Evolutionary conservation across 2,329 filamentous ascomycete genomes (phyloP).

Genomic region (Nemania serpens): DNA sequence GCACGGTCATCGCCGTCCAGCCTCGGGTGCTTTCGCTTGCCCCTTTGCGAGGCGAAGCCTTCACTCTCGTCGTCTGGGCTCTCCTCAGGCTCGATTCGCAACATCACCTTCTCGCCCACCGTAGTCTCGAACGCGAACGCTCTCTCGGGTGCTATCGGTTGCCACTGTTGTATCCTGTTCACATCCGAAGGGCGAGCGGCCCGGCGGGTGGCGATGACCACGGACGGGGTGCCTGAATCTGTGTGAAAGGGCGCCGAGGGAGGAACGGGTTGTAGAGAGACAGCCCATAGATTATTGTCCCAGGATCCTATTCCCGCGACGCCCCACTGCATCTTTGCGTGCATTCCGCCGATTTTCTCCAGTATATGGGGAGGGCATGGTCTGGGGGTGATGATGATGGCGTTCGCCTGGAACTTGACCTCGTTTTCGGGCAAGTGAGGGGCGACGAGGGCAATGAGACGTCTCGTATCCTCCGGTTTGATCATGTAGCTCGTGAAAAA

Average conservation of each 20-base stretch:
- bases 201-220: constrained; percentile 81
- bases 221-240: constrained; percentile 75
- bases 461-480: constrained; percentile 69
- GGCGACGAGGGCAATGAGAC: constrained; percentile 72
- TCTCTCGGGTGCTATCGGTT: constrained; percentile 71
- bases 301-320: constrained; percentile 75
- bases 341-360: constrained; percentile 84
- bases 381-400: constrained; percentile 85
- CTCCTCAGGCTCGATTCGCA: constrained; percentile 78
- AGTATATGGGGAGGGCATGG: constrained; percentile 74
- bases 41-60: constrained; percentile 63
- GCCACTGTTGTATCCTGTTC: constrained; percentile 81
- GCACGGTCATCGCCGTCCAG: constrained; percentile 38
- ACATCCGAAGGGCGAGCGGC: constrained; percentile 80
- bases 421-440: constrained; percentile 69
- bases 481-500: constrained; percentile 95
- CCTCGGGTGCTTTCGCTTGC: constrained; percentile 61
- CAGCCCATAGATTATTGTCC: constrained; percentile 88
- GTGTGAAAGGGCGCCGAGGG: constrained; percentile 72
- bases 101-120: constrained; percentile 83
- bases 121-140: constrained; percentile 79
- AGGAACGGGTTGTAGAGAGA: constrained; percentile 73
- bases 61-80: constrained; percentile 66
- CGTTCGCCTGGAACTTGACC: constrained; percentile 82
- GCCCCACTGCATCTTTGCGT: constrained; percentile 81